These are phyloP conservation scores for Botrytis aclada DNA, from an alignment of 2,329 filamentous ascomycete genomes.

Conservation along the genomic window DNA sequence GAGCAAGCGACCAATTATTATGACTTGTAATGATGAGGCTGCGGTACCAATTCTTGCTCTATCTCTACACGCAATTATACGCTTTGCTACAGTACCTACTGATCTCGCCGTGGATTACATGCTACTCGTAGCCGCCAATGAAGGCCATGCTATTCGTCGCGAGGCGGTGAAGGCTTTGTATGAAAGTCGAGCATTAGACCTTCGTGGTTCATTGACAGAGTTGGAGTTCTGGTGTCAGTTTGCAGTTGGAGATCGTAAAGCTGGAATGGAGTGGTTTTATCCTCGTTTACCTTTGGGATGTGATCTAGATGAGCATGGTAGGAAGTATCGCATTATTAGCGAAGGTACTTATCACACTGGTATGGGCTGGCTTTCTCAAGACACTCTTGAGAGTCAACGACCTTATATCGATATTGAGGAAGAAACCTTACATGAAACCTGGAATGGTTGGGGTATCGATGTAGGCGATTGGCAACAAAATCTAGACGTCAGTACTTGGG, in stretches of 20 bases:
- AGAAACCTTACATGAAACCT: conserved; percentile 61
- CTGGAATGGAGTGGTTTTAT: conserved; percentile 87
- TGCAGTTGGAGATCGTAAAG: conserved; percentile 82
- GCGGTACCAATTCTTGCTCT: conserved; percentile 71
- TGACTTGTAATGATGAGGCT: conserved; percentile 93
- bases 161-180: conserved; percentile 69
- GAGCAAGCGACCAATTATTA: conserved; percentile 87
- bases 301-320: conserved; percentile 64
- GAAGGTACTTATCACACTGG: conserved; percentile 71
- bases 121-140: conserved; percentile 77
- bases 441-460: conserved; percentile 66
- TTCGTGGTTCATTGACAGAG: conserved; percentile 78
- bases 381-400: conserved; percentile 46
- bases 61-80: conserved; percentile 81
- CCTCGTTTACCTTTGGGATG: conserved; percentile 70
- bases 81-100: conserved; percentile 63
- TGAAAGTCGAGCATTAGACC: conserved; percentile 63
- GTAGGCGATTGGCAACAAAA: conserved; percentile 54
- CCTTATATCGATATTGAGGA: conserved; percentile 50
- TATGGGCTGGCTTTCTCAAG: conserved; percentile 74
- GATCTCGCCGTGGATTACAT: conserved; percentile 76
- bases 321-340: conserved; percentile 75
- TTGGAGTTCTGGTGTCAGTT: conserved; percentile 98
- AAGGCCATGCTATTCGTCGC: conserved; percentile 76
- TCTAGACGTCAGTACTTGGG: conserved; percentile 43